Conservation (phyloP, 192 early-diverging fungal genomes). For the Rhizophagus clarus region DNA sequence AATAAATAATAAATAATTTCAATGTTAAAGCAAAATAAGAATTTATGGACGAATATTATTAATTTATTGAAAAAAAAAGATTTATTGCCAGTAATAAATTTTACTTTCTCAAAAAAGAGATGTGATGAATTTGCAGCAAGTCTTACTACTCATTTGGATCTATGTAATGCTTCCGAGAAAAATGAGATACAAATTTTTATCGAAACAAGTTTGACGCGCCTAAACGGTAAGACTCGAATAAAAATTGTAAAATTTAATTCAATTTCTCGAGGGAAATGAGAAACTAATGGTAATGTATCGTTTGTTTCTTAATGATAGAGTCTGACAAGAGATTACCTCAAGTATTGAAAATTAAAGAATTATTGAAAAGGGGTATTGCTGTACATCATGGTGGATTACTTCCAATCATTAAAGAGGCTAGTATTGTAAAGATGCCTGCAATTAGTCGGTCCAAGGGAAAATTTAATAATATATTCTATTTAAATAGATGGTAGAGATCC, state of each 20-base stretch:
- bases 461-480: not conserved
- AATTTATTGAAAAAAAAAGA: slow-evolving; percentile 70
- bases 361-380: slow-evolving; percentile 89
- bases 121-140: slow-evolving; percentile 90
- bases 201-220: slow-evolving; percentile 74
- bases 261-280: not conserved
- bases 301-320: slow-evolving; percentile 30
- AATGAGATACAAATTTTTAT: slow-evolving; percentile 87
- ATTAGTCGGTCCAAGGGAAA: too few species aligned
- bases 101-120: slow-evolving; percentile 93
- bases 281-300: not conserved
- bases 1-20: not conserved
- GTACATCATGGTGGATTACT: slow-evolving; percentile 97
- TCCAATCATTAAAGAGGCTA: slow-evolving; percentile 94
- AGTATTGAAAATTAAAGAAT: slow-evolving; percentile 78
- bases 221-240: slow-evolving; percentile 55
- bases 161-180: slow-evolving; percentile 71
- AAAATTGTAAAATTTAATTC: not conserved
- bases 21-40: slow-evolving; percentile 60
- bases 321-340: slow-evolving; percentile 89
- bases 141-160: slow-evolving; percentile 80
- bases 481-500: slow-evolving; percentile 85
- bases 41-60: slow-evolving; percentile 82
- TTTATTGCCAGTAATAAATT: slow-evolving; percentile 88
- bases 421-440: not conserved